Evolutionary conservation across 441 rosid genomes (phyloP).

Genomic region (Brassica hybrid): DNA sequence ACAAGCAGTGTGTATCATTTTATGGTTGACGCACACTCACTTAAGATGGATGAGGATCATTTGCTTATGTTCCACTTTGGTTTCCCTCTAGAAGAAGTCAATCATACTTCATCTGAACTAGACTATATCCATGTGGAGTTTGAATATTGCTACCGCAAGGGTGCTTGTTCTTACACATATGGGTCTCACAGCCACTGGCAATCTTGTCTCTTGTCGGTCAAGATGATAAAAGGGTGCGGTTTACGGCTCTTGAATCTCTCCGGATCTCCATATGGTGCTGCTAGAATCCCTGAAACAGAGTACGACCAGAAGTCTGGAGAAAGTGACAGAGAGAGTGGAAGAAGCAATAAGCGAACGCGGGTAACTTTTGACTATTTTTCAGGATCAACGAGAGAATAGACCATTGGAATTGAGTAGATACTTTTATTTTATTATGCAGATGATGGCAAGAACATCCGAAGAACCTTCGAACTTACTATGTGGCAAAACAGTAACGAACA

Average conservation of each 20-base stretch:
- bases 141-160: background rate
- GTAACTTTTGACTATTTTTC: background rate
- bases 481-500: background rate
- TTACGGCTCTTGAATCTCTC: conserved; percentile 9
- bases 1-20: background rate
- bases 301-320: background rate
- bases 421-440: background rate
- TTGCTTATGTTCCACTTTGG: background rate
- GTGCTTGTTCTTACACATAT: background rate
- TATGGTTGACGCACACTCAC: background rate
- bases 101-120: background rate
- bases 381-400: background rate
- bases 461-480: conserved; percentile 4
- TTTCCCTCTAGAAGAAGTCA: background rate
- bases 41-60: background rate
- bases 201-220: background rate
- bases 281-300: background rate
- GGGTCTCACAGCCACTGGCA: background rate
- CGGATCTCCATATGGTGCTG: background rate
- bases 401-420: background rate
- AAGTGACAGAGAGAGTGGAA: background rate
- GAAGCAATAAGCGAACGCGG: conserved; percentile 7
- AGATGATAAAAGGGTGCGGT: conserved; percentile 24
- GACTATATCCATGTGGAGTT: background rate
- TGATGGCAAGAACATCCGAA: background rate